These are phyloP conservation scores for Solanum chilense DNA, from an alignment of 257 asterid genomes.

Conservation along the genomic window DNA sequence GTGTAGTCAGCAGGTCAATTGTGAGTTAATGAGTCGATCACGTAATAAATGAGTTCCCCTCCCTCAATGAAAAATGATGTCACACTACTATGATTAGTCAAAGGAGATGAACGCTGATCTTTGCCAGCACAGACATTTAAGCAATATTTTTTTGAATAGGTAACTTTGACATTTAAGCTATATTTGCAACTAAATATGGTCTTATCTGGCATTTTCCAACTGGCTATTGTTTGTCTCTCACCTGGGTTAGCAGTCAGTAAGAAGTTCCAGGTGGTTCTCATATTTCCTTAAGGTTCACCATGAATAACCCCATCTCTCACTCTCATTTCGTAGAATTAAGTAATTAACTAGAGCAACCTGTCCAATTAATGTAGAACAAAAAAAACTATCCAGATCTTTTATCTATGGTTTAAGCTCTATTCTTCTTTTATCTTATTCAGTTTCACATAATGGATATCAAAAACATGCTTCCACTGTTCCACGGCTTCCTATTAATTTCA, in stretches of 20 bases:
- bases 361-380: background rate
- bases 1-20: background rate
- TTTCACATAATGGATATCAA: background rate
- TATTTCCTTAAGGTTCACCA: background rate
- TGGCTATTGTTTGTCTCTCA: background rate
- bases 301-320: background rate
- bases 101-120: background rate
- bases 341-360: background rate
- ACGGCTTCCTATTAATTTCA: background rate
- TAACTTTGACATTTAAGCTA: background rate
- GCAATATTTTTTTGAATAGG: background rate
- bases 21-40: background rate
- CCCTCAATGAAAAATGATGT: background rate
- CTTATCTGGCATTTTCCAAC: background rate
- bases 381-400: background rate
- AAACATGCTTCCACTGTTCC: background rate
- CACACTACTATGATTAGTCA: background rate
- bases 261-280: background rate
- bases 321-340: background rate
- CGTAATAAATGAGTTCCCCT: background rate
- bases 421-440: background rate
- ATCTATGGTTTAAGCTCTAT: background rate
- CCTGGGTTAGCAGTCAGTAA: background rate
- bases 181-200: background rate
- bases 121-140: background rate